These are phyloP conservation scores for Perkinsus marinus DNA, from an alignment of 169 alveolate species.

Conservation along the genomic window DNA sequence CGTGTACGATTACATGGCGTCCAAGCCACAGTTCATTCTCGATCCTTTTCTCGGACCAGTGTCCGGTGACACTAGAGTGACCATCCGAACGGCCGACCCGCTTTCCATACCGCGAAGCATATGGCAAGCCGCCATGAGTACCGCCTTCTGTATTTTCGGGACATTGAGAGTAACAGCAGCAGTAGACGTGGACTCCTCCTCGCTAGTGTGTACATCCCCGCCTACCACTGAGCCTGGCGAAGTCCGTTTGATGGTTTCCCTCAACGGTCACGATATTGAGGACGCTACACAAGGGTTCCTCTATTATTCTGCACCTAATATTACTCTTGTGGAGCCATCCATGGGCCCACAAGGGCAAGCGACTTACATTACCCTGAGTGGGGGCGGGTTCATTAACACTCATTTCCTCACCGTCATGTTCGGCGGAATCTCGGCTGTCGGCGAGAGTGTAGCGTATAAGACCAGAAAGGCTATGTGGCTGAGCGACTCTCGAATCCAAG, in stretches of 20 bases:
- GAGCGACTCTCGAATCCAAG: neutral
- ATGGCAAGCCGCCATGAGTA: neutral
- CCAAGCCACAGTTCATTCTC: slow-evolving; percentile 12
- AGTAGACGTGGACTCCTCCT: neutral
- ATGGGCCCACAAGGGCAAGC: neutral
- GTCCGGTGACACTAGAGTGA: slow-evolving; percentile 15
- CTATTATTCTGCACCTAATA: neutral
- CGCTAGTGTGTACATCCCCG: neutral
- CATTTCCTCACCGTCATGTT: neutral
- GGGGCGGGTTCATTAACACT: neutral
- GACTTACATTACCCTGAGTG: neutral
- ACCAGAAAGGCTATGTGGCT: neutral
- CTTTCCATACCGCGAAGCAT: neutral
- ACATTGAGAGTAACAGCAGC: neutral
- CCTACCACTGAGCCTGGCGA: neutral
- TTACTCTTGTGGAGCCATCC: neutral
- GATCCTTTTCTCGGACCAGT: slow-evolving; percentile 23
- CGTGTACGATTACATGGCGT: neutral
- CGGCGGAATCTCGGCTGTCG: neutral
- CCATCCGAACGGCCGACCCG: neutral
- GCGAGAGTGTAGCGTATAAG: neutral
- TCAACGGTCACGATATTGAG: neutral
- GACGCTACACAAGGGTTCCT: neutral
- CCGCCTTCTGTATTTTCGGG: neutral
- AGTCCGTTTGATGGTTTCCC: neutral